Evolutionary conservation across 1,139 yeast species (phyloP), one percentile per base, ranked within the genome.

Genomic region (Pneumocystis murina): DNA sequence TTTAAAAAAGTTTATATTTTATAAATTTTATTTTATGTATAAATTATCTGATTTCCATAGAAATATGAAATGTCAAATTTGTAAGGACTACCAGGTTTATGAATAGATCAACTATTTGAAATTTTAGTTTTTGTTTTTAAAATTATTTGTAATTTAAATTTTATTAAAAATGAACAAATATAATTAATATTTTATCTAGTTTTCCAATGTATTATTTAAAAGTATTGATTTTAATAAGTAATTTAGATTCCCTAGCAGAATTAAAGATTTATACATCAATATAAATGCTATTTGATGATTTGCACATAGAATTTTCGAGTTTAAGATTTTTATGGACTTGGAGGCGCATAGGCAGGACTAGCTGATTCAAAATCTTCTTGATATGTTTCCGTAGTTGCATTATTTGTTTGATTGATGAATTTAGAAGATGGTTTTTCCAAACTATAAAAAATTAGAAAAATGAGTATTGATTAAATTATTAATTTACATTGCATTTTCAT

Each of bases 401-500:
- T 59, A 12, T 61, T 40, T 24, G 62, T 62, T 40, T 35, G 58
- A 39, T 30, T 17, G 2, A 10, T 24, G 14, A 4, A 16, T 17
- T 35, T 40, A 35, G 20, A 70, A 70, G 63, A 69, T 74, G 60
- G 69, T 75, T 70, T 66, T 75, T 73, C 75, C 79, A 75, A 64
- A 80, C 69, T 65, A 75, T 74, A 59, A 74, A 79, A 16, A 78
- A 80, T 17, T 77, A 75, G 3, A 75, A 73, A 8, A 76, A 75
- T 1, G 77, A 60, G 66, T 60, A 20, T 61, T 48, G n/a, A 24
- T 24, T 48, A 48, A 48, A 48, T 48, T 48, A 20, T 41, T 3
- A 48, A 24, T 33, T 48, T 48, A 48, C 55, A 20, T 10, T 28
- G 55, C 17, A 48, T 48, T 12, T 48, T 48, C 64, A 14, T 68